Evolutionary conservation across 2,329 filamentous ascomycete genomes (phyloP).

Genomic region (Lithohypha guttulata): DNA sequence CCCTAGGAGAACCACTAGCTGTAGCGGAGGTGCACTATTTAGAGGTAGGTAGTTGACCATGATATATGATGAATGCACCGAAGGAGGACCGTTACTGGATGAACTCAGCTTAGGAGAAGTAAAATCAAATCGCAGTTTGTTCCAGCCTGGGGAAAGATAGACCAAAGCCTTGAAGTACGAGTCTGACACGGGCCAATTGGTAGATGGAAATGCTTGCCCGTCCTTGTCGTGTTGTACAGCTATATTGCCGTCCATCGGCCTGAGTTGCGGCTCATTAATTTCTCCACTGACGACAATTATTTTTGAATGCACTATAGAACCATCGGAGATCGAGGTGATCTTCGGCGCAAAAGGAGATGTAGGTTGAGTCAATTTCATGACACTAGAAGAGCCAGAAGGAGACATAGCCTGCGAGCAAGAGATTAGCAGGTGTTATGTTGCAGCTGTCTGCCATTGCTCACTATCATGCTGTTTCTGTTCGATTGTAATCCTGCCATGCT

Average conservation of each 20-base stretch:
- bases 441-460: no score
- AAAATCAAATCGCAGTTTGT: conserved; percentile 81
- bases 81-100: conserved; percentile 45
- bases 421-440: no score
- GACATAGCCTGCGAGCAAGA: conserved; percentile 23
- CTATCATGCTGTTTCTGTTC: conserved; percentile 34
- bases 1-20: conserved; percentile 76
- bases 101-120: conserved; percentile 68
- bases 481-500: conserved; percentile 30
- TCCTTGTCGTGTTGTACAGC: conserved; percentile 76
- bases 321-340: conserved; percentile 67
- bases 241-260: conserved; percentile 64
- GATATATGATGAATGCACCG: conserved; percentile 69
- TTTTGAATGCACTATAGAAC: conserved; percentile 88
- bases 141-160: conserved; percentile 83
- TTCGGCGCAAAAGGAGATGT: conserved; percentile 72
- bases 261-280: conserved; percentile 60
- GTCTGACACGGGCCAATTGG: conserved; percentile 75
- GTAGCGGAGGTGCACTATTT: conserved; percentile 67
- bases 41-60: conserved; percentile 79
- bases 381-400: conserved; percentile 17
- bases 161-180: conserved; percentile 87
- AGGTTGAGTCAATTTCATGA: conserved; percentile 43
- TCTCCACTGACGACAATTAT: conserved; percentile 71
- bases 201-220: conserved; percentile 57